phyloP scores from a whole-genome alignment of 306 rosid species.

The Cucurbita pepo region DNA sequence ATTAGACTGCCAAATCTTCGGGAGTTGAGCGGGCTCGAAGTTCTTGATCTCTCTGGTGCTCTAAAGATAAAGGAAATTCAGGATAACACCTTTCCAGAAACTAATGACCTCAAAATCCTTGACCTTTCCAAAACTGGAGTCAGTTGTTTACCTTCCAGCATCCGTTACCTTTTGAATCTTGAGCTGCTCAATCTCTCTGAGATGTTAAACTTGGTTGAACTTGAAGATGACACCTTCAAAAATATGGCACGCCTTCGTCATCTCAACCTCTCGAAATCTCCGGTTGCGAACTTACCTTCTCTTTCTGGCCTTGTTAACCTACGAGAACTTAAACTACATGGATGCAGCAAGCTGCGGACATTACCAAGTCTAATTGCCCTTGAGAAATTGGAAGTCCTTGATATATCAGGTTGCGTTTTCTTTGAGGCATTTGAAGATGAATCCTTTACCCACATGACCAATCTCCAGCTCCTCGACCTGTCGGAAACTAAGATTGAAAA shows the following conservation, averaged over 20 bases:
- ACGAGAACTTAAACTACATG: constrained; percentile 5
- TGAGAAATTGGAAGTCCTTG: constrained; percentile 13
- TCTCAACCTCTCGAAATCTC: constrained; percentile 15
- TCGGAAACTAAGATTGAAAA: constrained; percentile 10
- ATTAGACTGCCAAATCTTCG: constrained; percentile 3
- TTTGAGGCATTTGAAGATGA: not conserved
- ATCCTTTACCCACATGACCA: constrained; percentile 11
- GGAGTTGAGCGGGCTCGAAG: constrained; percentile 3
- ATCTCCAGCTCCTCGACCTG: constrained; percentile 14
- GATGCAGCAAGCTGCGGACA: constrained; percentile 8
- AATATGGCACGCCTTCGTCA: constrained; percentile 7
- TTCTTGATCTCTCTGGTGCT: constrained; percentile 18
- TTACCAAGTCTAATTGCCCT: constrained; percentile 5
- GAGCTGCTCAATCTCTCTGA: constrained; percentile 15
- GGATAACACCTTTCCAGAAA: not conserved
- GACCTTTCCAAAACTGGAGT: constrained; percentile 12
- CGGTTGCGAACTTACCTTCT: constrained; percentile 1
- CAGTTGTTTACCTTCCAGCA: constrained; percentile 1
- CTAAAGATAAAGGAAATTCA: not conserved
- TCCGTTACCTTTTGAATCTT: not conserved
- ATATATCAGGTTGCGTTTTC: constrained; percentile 16
- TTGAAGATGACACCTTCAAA: constrained; percentile 2
- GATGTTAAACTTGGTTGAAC: not conserved
- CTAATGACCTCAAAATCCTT: constrained; percentile 12
- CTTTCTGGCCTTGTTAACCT: constrained; percentile 4